These are phyloP conservation scores for Crassisporium funariophilum DNA, from an alignment of 768 basidiomycete species.

Conservation along the genomic window DNA sequence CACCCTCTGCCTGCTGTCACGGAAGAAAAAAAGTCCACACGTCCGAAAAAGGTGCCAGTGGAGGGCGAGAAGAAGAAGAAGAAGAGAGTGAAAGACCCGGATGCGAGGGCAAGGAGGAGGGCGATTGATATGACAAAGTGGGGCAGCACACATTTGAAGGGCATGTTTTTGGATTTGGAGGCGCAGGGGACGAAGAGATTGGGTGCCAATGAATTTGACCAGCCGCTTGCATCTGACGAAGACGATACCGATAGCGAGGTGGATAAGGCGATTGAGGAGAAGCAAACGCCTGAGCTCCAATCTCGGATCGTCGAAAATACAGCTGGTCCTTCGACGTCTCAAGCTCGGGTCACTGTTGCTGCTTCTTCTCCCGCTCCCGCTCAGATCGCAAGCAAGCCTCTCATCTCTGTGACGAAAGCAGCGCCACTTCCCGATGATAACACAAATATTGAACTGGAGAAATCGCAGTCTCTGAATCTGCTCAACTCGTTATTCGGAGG, in stretches of 20 bases:
- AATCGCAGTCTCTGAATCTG: slow-evolving; percentile 46
- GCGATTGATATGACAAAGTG: slow-evolving; percentile 76
- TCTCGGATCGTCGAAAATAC: no score
- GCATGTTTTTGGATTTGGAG: slow-evolving; percentile 60
- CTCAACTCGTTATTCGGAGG: slow-evolving; percentile 56
- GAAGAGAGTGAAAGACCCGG: slow-evolving; percentile 50
- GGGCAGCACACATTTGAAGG: slow-evolving; percentile 71
- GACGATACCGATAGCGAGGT: slow-evolving; percentile 13
- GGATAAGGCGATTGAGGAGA: no score
- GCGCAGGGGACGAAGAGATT: slow-evolving; percentile 19
- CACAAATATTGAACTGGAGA: slow-evolving; percentile 45
- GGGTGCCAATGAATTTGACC: slow-evolving; percentile 14
- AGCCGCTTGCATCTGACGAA: slow-evolving; percentile 10
- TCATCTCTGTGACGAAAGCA: not conserved
- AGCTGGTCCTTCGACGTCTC: no score
- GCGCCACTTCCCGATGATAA: slow-evolving; percentile 11
- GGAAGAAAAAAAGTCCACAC: slow-evolving; percentile 26
- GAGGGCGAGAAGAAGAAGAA: slow-evolving; percentile 40
- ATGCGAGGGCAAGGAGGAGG: slow-evolving; percentile 56
- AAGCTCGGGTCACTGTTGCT: no score
- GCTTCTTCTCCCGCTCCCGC: no score
- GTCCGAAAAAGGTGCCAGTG: slow-evolving; percentile 15
- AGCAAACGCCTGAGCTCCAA: no score
- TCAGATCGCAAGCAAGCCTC: not conserved
- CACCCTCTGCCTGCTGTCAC: slow-evolving; percentile 51